Conservation (phyloP, 179 eudicot species). For the Silene noctiflora region DNA sequence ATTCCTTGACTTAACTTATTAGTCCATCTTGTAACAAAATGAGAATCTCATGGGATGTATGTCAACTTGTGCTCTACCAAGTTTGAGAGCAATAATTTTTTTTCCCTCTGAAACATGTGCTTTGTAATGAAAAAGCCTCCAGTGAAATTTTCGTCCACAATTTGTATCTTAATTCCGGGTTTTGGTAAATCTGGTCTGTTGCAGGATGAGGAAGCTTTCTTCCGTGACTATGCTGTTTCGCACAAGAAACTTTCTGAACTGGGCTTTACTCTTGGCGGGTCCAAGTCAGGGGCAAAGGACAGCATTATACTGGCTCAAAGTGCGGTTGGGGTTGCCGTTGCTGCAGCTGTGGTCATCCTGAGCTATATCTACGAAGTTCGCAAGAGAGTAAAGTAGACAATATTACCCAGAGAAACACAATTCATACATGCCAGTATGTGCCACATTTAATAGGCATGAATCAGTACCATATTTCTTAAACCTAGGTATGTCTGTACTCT, state of each 20-base stretch:
- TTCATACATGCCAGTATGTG: conserved; percentile 15
- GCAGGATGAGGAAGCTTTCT: conserved; percentile 96
- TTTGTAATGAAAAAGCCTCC: not conserved
- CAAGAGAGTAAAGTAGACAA: conserved; percentile 43
- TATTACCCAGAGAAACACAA: conserved; percentile 9
- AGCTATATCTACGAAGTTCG: conserved; percentile 74
- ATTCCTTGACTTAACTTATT: not conserved
- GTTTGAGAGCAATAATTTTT: not conserved
- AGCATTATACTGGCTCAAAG: conserved; percentile 61
- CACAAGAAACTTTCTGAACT: conserved; percentile 94
- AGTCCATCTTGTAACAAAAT: not conserved
- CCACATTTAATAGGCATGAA: conserved; percentile 11
- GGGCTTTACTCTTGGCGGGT: conserved; percentile 55
- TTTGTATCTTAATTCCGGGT: not conserved
- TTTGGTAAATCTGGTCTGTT: conserved; percentile 9
- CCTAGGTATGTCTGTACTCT: conserved; percentile 14
- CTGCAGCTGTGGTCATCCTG: conserved; percentile 75
- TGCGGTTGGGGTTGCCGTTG: conserved; percentile 70
- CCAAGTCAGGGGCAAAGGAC: conserved; percentile 46
- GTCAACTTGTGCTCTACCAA: conserved; percentile 1
- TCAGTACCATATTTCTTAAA: conserved; percentile 4
- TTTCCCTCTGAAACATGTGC: not conserved
- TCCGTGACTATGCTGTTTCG: conserved; percentile 73
- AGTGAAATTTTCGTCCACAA: not conserved
- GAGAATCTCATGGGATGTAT: not conserved